Evolutionary conservation across 2,329 filamentous ascomycete species (phyloP).

Genomic region (Magnaporthiopsis incrustans): DNA sequence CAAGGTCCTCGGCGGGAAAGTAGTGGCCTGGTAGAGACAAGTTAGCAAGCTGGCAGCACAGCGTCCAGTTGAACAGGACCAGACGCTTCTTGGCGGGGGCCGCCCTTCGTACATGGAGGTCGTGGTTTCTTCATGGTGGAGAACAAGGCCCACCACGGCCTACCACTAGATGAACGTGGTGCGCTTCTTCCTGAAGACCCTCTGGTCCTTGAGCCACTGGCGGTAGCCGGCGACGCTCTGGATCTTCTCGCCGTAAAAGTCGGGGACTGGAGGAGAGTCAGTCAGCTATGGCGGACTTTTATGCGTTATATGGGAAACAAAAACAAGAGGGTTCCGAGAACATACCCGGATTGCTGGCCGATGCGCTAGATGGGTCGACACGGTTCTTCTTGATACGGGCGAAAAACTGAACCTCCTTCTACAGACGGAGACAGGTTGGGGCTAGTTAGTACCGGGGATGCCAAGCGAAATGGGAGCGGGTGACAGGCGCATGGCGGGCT

Average conservation of each 20-base stretch:
- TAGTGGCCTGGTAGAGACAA: no score
- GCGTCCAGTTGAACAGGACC: no score
- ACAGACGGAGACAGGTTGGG: neutral
- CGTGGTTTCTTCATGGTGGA: neutral
- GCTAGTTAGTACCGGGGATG: slow-evolving; percentile 4
- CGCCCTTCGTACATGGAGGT: no score
- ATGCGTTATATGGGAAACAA: no score
- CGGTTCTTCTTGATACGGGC: slow-evolving; percentile 83
- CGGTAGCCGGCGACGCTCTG: slow-evolving; percentile 85
- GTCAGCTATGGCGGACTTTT: slow-evolving; percentile 6
- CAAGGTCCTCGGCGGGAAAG: no score
- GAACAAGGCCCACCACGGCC: neutral
- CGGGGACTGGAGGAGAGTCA: slow-evolving; percentile 54
- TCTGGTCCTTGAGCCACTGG: slow-evolving; percentile 94
- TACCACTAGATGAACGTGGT: slow-evolving; percentile 49
- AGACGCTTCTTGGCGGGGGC: no score
- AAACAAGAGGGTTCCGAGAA: slow-evolving; percentile 1
- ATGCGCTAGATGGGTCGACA: slow-evolving; percentile 83
- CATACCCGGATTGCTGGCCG: slow-evolving; percentile 73
- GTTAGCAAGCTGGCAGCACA: no score
- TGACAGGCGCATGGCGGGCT: neutral
- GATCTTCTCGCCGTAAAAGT: slow-evolving; percentile 99
- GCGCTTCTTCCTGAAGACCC: slow-evolving; percentile 92
- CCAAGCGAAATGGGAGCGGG: neutral
- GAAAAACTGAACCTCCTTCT: slow-evolving; percentile 95